Percentiles rank a stretch among this genome's conserved stretches.
Conservation (phyloP, 345 rosid species). For the Citrus trifoliata region DNA sequence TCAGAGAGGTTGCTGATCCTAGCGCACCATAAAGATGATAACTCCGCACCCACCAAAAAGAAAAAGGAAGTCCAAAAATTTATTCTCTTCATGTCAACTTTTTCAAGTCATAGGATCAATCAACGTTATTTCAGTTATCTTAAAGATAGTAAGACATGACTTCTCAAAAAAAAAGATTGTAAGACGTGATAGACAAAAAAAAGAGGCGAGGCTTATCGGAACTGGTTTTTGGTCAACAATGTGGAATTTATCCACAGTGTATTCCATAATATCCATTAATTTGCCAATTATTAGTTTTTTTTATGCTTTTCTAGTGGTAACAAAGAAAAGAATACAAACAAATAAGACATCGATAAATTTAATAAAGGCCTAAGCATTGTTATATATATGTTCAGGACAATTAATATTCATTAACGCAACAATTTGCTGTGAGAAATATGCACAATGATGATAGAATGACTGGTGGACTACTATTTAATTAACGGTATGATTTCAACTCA, state of each 20-base stretch:
- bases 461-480: neutral
- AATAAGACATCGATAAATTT: no score
- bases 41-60: conserved; percentile 13
- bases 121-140: neutral
- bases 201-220: conserved; percentile 13
- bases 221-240: conserved; percentile 11
- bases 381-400: no score
- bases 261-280: conserved; percentile 1
- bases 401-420: no score
- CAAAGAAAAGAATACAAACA: no score
- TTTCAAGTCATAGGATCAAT: conserved; percentile 9
- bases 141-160: neutral
- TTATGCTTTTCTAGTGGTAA: conserved; percentile 13
- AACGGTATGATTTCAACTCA: neutral
- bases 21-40: conserved; percentile 19
- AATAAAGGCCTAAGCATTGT: no score
- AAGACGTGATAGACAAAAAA: neutral
- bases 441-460: no score
- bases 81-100: conserved; percentile 14
- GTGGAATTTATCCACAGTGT: conserved; percentile 3
- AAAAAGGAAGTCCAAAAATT: neutral
- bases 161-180: neutral
- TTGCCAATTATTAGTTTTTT: neutral
- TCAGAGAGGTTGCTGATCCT: neutral
- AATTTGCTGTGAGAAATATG: no score